Percentiles rank a stretch among this genome's conserved stretches.
Conservation (phyloP, 257 asterid species). For the Nicotiana paniculata region DNA sequence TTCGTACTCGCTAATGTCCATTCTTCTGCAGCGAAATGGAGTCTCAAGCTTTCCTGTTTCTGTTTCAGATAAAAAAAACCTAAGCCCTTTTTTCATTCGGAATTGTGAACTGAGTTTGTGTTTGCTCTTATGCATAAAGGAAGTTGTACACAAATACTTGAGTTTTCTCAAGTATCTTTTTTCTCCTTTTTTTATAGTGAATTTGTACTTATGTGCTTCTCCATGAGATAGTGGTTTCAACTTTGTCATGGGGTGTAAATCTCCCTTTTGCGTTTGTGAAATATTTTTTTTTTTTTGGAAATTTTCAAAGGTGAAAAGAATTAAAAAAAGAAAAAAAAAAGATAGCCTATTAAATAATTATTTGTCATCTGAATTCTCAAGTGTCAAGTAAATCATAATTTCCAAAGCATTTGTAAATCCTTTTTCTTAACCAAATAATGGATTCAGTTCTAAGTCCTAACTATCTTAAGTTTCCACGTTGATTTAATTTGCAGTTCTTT, state of each 20-base stretch:
- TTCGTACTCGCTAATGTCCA: neutral
- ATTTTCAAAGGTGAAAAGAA: neutral
- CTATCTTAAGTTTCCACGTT: neutral
- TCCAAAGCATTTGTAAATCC: neutral
- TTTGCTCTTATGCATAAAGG: neutral
- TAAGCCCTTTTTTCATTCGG: no score
- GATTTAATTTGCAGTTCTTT: neutral
- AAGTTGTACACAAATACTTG: neutral
- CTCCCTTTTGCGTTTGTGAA: neutral
- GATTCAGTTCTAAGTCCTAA: neutral
- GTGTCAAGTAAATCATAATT: neutral
- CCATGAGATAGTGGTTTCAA: neutral
- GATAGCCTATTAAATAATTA: neutral
- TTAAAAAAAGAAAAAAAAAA: neutral
- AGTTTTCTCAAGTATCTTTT: neutral
- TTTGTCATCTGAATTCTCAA: neutral
- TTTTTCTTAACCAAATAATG: neutral
- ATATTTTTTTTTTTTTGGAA: no score
- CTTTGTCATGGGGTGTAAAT: neutral
- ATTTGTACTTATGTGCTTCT: neutral
- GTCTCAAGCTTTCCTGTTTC: neutral
- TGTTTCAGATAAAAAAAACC: neutral
- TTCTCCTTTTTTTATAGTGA: neutral
- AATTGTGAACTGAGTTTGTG: neutral
- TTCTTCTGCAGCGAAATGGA: neutral